Conservation (phyloP, 2,329 filamentous ascomycete species). For the Cytospora schulzeri region DNA sequence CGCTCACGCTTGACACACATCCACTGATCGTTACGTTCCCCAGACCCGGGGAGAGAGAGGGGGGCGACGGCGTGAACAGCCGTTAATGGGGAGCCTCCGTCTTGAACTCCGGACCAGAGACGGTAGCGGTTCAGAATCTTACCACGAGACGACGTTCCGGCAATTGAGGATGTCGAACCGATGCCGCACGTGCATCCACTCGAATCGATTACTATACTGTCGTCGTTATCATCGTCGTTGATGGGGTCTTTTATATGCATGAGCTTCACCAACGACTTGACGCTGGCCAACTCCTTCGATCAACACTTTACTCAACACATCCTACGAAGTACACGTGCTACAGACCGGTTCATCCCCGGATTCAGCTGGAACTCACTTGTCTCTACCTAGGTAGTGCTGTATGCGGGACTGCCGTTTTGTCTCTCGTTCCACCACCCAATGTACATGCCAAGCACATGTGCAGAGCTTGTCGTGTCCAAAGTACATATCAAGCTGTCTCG, state of each 20-base stretch:
- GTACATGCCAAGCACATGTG: background rate
- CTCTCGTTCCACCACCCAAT: constrained; percentile 8
- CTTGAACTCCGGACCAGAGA: constrained; percentile 6
- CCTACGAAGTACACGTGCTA: background rate
- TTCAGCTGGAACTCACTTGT: background rate
- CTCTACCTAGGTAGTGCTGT: too few relatives aligned
- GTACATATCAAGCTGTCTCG: constrained; percentile 3
- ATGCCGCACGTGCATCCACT: background rate
- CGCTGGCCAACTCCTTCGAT: background rate
- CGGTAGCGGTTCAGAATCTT: background rate
- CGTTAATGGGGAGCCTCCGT: background rate
- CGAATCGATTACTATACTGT: background rate
- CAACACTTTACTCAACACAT: background rate
- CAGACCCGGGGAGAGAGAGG: background rate
- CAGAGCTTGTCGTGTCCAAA: constrained; percentile 3
- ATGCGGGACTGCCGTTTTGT: background rate
- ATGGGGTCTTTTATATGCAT: background rate
- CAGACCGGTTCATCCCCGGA: background rate
- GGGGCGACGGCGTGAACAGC: background rate
- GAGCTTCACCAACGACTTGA: background rate
- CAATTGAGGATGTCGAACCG: background rate
- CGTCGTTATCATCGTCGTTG: background rate
- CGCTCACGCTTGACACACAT: too few relatives aligned
- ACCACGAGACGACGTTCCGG: constrained; percentile 9
- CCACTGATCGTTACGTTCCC: too few relatives aligned